Percentiles rank a stretch among this genome's conserved stretches.
phyloP scores from a whole-genome alignment of 2,329 filamentous ascomycete genomes.

The Penicillium glabrum region DNA sequence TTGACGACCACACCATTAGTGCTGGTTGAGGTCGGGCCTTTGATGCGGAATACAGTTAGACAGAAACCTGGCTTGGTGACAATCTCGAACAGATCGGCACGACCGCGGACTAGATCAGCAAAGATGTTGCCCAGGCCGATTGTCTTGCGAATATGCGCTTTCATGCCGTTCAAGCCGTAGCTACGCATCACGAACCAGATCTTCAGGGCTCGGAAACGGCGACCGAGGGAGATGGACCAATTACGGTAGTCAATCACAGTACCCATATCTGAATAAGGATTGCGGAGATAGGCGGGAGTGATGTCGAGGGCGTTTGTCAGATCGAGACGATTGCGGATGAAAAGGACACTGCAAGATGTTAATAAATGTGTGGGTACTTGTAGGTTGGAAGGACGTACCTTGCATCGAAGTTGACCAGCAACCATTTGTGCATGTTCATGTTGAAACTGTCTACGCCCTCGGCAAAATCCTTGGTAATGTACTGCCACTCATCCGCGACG shows the following conservation, averaged over 20 bases:
- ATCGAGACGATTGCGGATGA: slow-evolving; percentile 70
- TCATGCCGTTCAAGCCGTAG: slow-evolving; percentile 76
- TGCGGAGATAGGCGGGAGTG: slow-evolving; percentile 78
- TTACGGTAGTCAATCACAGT: slow-evolving; percentile 93
- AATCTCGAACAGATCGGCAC: slow-evolving; percentile 72
- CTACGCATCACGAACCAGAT: slow-evolving; percentile 91
- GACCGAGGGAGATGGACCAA: slow-evolving; percentile 93
- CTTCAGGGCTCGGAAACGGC: slow-evolving; percentile 85
- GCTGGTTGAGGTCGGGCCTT: slow-evolving; percentile 35
- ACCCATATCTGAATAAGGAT: slow-evolving; percentile 75
- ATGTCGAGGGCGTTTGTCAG: slow-evolving; percentile 79
- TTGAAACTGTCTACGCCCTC: slow-evolving; percentile 81
- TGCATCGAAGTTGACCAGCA: slow-evolving; percentile 88
- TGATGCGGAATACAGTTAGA: slow-evolving; percentile 72
- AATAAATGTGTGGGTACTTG: background rate
- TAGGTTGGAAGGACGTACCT: slow-evolving; percentile 32
- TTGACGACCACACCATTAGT: slow-evolving; percentile 23
- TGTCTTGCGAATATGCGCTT: slow-evolving; percentile 68
- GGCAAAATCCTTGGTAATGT: slow-evolving; percentile 60
- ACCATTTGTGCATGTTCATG: slow-evolving; percentile 97
- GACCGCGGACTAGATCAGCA: slow-evolving; percentile 55
- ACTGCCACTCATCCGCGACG: slow-evolving; percentile 76
- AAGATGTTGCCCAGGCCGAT: slow-evolving; percentile 71
- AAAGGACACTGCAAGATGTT: slow-evolving; percentile 67
- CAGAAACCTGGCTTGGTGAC: slow-evolving; percentile 74